These are phyloP conservation scores for Talaromyces sp. DNA, from an alignment of 2,329 filamentous ascomycete genomes.

Conservation along the genomic window DNA sequence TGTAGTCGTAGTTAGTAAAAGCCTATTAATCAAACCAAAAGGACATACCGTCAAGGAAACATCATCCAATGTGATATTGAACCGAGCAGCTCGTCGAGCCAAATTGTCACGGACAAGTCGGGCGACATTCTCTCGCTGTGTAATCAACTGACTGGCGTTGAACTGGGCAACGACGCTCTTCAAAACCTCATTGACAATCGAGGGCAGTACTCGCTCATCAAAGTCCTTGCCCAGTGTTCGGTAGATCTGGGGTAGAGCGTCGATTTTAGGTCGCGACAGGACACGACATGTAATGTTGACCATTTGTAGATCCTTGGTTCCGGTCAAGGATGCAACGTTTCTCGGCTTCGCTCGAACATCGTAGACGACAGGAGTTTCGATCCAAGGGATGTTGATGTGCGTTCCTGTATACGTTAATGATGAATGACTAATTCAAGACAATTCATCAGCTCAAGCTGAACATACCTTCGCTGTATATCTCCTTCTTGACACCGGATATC, in stretches of 20 bases:
- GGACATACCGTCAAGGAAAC: conserved; percentile 82
- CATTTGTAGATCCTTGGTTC: conserved; percentile 99
- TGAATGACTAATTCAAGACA: neutral
- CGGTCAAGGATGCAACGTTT: conserved; percentile 93
- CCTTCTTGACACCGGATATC: conserved; percentile 86
- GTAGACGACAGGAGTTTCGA: conserved; percentile 95
- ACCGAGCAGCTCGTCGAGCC: conserved; percentile 82
- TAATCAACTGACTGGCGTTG: conserved; percentile 97
- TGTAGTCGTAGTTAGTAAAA: conserved; percentile 28
- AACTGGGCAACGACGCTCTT: conserved; percentile 99
- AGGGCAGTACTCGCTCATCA: conserved; percentile 92
- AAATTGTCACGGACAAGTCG: conserved; percentile 89
- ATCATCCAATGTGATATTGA: conserved; percentile 97
- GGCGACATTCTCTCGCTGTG: conserved; percentile 95
- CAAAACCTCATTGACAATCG: conserved; percentile 96
- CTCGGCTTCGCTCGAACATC: conserved; percentile 97
- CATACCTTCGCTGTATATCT: conserved; percentile 91
- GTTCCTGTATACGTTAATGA: conserved; percentile 60
- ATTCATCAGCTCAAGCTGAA: neutral
- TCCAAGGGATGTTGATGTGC: conserved; percentile 91
- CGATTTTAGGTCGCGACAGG: conserved; percentile 82
- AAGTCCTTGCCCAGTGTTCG: conserved; percentile 92
- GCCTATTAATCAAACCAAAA: neutral
- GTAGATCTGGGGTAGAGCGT: conserved; percentile 93
- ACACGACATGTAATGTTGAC: conserved; percentile 99